These are phyloP conservation scores for Tricholoma hemisulphureum DNA, from an alignment of 768 basidiomycete genomes.

Conservation along the genomic window DNA sequence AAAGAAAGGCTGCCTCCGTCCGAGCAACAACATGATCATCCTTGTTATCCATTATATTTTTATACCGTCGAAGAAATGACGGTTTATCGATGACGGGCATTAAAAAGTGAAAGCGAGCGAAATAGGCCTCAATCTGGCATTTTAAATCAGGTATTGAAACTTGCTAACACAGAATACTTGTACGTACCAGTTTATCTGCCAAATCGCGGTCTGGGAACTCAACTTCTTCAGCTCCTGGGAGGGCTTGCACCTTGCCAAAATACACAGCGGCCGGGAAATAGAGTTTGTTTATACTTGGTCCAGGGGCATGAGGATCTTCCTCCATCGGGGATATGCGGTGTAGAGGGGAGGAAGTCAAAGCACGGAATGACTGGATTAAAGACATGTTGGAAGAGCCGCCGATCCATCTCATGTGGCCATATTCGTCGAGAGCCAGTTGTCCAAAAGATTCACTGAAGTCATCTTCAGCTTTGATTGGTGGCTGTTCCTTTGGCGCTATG, in stretches of 20 bases:
- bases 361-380: slow-evolving; percentile 83
- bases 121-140: slow-evolving; percentile 79
- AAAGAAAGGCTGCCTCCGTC: slow-evolving; percentile 70
- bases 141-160: slow-evolving; percentile 2
- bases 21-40: slow-evolving; percentile 52
- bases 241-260: slow-evolving; percentile 81
- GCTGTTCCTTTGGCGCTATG: slow-evolving; percentile 34
- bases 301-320: slow-evolving; percentile 76
- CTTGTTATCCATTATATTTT: slow-evolving; percentile 69
- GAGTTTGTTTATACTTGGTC: slow-evolving; percentile 77
- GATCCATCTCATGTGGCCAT: slow-evolving; percentile 90
- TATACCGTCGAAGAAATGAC: slow-evolving; percentile 73
- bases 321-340: slow-evolving; percentile 82
- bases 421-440: slow-evolving; percentile 84
- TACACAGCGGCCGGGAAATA: slow-evolving; percentile 88
- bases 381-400: slow-evolving; percentile 92
- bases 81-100: slow-evolving; percentile 88
- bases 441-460: slow-evolving; percentile 85
- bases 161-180: neutral
- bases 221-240: slow-evolving; percentile 82
- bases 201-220: slow-evolving; percentile 84
- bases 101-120: slow-evolving; percentile 81
- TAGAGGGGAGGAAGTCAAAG: slow-evolving; percentile 68
- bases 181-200: slow-evolving; percentile 79
- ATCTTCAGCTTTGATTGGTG: slow-evolving; percentile 60